Evolutionary conservation across 2,329 filamentous ascomycete genomes (phyloP).

Genomic region (Aschersonia sp.): DNA sequence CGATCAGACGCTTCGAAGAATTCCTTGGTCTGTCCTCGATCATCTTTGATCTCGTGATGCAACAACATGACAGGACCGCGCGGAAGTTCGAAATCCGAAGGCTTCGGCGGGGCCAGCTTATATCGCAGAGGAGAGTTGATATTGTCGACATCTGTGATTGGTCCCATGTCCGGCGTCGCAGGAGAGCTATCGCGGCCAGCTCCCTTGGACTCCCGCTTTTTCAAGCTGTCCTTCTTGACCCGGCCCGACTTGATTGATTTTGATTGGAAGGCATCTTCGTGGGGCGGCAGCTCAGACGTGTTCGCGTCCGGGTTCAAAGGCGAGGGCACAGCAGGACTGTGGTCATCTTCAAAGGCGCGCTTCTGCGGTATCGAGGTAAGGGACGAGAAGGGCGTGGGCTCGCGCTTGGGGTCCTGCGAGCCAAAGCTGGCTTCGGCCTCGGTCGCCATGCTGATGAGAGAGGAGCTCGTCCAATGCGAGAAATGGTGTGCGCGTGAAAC

Average conservation of each 20-base stretch:
- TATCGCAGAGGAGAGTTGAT: constrained; percentile 41
- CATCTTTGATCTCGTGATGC: constrained; percentile 36
- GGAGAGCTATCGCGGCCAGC: constrained; percentile 33
- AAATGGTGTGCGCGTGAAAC: neutral
- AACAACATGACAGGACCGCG: constrained; percentile 41
- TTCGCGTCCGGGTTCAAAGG: constrained; percentile 56
- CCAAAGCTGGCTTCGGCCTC: constrained; percentile 13
- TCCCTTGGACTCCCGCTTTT: constrained; percentile 53
- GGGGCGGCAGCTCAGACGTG: constrained; percentile 19
- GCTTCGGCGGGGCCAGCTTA: constrained; percentile 48
- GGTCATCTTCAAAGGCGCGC: constrained; percentile 52
- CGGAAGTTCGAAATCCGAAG: constrained; percentile 45
- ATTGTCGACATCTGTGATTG: constrained; percentile 20
- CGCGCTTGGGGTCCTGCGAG: constrained; percentile 22
- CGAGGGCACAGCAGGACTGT: constrained; percentile 57
- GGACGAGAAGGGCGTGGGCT: constrained; percentile 23
- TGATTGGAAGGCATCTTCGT: constrained; percentile 29
- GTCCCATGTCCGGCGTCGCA: constrained; percentile 42
- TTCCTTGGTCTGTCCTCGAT: constrained; percentile 35
- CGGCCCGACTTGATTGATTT: constrained; percentile 25
- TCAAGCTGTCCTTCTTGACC: constrained; percentile 51
- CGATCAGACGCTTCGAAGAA: constrained; percentile 53
- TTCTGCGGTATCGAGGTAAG: constrained; percentile 46
- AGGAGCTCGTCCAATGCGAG: neutral
- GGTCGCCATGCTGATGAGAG: neutral